Evolutionary conservation across 2,329 filamentous ascomycete genomes (phyloP), one percentile per base, ranked within the genome.

Genomic region (Phyllosticta ampelicida): DNA sequence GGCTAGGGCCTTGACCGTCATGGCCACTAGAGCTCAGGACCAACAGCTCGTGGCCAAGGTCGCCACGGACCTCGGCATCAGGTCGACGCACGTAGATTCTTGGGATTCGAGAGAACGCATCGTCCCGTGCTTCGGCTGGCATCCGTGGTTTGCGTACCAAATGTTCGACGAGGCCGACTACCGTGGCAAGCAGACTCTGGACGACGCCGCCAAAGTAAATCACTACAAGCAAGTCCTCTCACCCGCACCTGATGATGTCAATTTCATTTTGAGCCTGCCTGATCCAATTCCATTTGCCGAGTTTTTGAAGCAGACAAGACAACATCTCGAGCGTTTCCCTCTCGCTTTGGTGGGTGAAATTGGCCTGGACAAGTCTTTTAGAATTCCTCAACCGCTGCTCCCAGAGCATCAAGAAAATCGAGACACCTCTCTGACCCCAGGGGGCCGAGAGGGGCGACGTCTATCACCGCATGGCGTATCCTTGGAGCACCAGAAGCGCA

Each of bases 111-210:
- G 73, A 50, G 73, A 75, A 61, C 77, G 75, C 59, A 71, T 86
- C 23, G 65, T 92, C 3, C 86, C 89, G 0, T 83, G 84, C n/a
- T 92, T 91, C 71, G 89, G 89, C 19, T 91, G 88, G 87, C 89
- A 94, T 68, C 89, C 89, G 0, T 94, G 89, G 89, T 92, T 91
- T 70, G 86, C 87, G 1, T 78, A 92, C 69, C 84, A 89, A 63
- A 78, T 94, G 65, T 89, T 84, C 66, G 80, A 85, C 65, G 83
- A 89, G 56, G 61, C 57, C 11, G 65, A 69, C 9, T 67, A 71
- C 65, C 63, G 62, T n/a, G 63, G 63, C 19, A 62, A 65, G 44
- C 63, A 65, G n/a, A 60, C 60, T 3, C 68, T 78, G 9, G 65
- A 70, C 3, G 73, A 76, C 54, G 72, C 75, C 8, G 68, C 71